These are phyloP conservation scores for Mycena pura DNA, from an alignment of 768 basidiomycete genomes.

Conservation along the genomic window DNA sequence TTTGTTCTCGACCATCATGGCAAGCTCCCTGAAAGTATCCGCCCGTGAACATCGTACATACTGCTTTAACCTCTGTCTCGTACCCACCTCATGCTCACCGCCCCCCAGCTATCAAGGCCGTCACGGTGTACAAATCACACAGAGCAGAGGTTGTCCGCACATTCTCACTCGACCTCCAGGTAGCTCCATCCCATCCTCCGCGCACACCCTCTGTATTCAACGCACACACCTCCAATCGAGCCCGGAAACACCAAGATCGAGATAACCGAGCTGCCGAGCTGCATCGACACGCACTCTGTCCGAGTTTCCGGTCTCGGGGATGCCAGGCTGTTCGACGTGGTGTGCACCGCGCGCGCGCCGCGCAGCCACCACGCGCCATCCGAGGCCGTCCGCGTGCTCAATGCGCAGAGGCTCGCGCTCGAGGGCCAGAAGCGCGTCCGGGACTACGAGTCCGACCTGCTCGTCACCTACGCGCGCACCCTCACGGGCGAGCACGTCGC, in stretches of 20 bases:
- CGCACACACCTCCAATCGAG: constrained; percentile 39
- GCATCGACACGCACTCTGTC: constrained; percentile 58
- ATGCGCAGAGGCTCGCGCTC: constrained; percentile 42
- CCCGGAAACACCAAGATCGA: constrained; percentile 59
- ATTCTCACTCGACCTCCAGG: constrained; percentile 56
- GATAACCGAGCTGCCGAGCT: constrained; percentile 55
- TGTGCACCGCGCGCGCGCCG: constrained; percentile 46
- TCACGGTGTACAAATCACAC: constrained; percentile 62
- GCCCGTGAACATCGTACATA: constrained; percentile 19
- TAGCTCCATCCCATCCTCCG: constrained; percentile 31
- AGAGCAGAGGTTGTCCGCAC: constrained; percentile 63
- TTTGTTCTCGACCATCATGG: constrained; percentile 1
- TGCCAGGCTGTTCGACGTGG: constrained; percentile 61
- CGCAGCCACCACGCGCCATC: constrained; percentile 32
- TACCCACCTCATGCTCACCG: neutral
- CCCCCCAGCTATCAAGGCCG: constrained; percentile 52
- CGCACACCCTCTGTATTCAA: constrained; percentile 3
- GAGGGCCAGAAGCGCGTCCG: constrained; percentile 46
- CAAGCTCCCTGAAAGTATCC: constrained; percentile 15
- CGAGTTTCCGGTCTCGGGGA: constrained; percentile 57
- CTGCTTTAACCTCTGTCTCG: neutral
- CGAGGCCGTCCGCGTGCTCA: constrained; percentile 45
- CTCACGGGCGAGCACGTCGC: constrained; percentile 50
- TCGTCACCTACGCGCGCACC: constrained; percentile 51
- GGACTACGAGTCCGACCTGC: constrained; percentile 48